Conservation (phyloP, 1,284 basidiomycete species). For the Ganoderma lucidum region DNA sequence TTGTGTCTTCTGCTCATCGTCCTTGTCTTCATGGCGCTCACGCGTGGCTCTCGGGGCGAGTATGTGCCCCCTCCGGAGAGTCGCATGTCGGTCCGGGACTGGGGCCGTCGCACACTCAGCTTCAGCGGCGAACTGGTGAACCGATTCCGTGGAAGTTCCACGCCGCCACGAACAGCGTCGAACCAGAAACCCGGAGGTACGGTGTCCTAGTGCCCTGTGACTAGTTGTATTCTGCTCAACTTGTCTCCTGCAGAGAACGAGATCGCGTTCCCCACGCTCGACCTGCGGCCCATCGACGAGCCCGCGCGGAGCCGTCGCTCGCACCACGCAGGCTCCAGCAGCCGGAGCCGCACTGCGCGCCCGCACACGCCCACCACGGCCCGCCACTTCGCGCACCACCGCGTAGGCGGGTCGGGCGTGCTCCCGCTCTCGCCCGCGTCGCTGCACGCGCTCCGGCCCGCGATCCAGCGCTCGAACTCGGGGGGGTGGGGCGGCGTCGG, state of each 20-base stretch:
- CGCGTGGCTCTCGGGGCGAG: constrained; percentile 75
- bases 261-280: constrained; percentile 36
- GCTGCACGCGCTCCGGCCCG: constrained; percentile 38
- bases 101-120: constrained; percentile 62
- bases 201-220: neutral
- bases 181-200: constrained; percentile 19
- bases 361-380: constrained; percentile 39
- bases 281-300: constrained; percentile 24
- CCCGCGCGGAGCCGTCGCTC: constrained; percentile 27
- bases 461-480: constrained; percentile 55
- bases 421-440: constrained; percentile 32
- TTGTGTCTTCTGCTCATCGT: constrained; percentile 81
- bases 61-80: constrained; percentile 34
- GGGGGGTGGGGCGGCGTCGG: constrained; percentile 45
- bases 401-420: constrained; percentile 25
- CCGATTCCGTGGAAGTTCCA: constrained; percentile 49
- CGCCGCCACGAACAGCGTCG: constrained; percentile 26
- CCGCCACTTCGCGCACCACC: constrained; percentile 32
- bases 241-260: constrained; percentile 25
- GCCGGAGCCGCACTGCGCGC: constrained; percentile 28
- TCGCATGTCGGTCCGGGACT: constrained; percentile 52
- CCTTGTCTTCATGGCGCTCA: constrained; percentile 84
- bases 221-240: neutral
- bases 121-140: constrained; percentile 62
- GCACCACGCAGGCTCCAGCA: constrained; percentile 22